These are phyloP conservation scores for Thinopyrum elongatum DNA, from an alignment of 176 grass and related monocot genomes.

Conservation along the genomic window DNA sequence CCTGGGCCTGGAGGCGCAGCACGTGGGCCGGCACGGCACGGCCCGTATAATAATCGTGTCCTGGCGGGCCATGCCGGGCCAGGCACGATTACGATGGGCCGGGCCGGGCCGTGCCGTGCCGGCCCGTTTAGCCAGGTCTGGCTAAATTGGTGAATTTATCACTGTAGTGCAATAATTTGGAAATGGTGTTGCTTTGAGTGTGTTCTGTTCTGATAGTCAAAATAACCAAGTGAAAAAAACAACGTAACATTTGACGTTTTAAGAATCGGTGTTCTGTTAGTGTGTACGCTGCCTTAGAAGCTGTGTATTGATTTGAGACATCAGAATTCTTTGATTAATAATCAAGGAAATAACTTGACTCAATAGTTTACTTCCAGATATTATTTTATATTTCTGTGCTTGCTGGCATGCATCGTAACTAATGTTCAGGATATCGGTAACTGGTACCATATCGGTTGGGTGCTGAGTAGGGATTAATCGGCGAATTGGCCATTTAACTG, in stretches of 20 bases:
- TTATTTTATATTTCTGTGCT: neutral
- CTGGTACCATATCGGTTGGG: too few species aligned
- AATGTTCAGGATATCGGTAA: too few species aligned
- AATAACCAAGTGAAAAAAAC: neutral
- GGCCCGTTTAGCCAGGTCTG: too few species aligned
- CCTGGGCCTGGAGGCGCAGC: too few species aligned
- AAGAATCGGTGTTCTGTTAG: neutral
- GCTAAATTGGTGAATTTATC: neutral
- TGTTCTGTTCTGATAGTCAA: neutral
- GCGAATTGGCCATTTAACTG: too few species aligned
- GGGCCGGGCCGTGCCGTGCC: too few species aligned
- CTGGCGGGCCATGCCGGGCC: too few species aligned
- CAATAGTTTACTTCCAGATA: neutral
- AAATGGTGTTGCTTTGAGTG: neutral
- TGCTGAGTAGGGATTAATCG: too few species aligned
- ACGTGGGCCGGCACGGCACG: too few species aligned
- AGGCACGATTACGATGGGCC: too few species aligned
- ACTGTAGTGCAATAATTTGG: neutral
- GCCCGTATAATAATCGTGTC: too few species aligned
- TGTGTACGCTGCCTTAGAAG: slow-evolving; percentile 1
- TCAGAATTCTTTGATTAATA: neutral
- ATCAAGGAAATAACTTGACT: neutral
- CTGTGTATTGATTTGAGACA: neutral
- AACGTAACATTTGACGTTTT: neutral
- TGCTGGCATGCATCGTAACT: neutral